A percentile compares a stretch with the other conserved stretches of the same genome.
These are phyloP conservation scores for Microbotryum violaceum DNA, from an alignment of 1,284 basidiomycete genomes.

Conservation along the genomic window DNA sequence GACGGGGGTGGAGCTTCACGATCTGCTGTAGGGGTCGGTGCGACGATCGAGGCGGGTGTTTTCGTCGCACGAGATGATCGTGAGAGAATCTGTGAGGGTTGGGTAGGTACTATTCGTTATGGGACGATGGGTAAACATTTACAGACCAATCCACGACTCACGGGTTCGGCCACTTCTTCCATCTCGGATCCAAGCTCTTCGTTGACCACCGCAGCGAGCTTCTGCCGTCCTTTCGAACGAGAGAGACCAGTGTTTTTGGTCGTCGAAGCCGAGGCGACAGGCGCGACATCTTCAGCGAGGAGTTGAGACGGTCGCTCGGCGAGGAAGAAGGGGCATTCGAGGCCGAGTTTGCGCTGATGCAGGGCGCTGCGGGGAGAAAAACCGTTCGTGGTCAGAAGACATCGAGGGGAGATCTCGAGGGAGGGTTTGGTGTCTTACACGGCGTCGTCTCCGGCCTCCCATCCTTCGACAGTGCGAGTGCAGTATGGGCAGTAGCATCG, in stretches of 20 bases:
- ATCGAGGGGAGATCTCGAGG: background rate
- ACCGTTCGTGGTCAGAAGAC: too few species aligned
- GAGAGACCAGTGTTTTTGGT: background rate
- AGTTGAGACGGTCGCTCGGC: slow-evolving; percentile 1
- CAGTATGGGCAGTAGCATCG: slow-evolving; percentile 20
- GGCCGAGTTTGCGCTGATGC: slow-evolving; percentile 22
- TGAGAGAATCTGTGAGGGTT: too few species aligned
- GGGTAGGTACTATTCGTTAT: too few species aligned
- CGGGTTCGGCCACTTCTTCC: background rate
- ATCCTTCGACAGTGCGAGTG: slow-evolving; percentile 21
- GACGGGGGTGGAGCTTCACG: too few species aligned
- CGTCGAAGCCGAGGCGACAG: background rate
- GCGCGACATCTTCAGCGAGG: background rate
- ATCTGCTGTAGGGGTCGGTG: too few species aligned
- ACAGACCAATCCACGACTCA: background rate
- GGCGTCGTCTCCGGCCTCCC: slow-evolving; percentile 27
- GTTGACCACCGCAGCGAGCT: background rate
- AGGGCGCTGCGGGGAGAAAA: slow-evolving; percentile 1
- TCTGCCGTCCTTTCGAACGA: slow-evolving; percentile 1
- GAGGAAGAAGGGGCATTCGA: slow-evolving; percentile 28
- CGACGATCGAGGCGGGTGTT: background rate
- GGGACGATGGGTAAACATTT: too few species aligned
- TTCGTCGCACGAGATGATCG: background rate
- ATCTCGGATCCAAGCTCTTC: background rate
- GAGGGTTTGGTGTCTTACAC: slow-evolving; percentile 8